Percentiles rank a stretch among this genome's conserved stretches.
phyloP scores from a whole-genome alignment of 148 eudicot species.

The Drosera capensis region DNA sequence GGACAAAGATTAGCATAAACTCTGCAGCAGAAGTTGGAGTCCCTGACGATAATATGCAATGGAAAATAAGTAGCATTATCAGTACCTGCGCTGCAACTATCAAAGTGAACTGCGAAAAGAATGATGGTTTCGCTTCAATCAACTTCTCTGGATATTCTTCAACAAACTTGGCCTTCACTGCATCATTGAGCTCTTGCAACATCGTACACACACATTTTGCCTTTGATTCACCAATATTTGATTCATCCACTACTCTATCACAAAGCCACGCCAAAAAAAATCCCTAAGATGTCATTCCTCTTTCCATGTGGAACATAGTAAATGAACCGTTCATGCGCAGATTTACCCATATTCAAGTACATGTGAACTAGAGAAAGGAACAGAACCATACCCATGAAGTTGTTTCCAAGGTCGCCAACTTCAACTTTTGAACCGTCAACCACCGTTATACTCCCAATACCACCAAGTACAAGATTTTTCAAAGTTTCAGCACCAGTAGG shows the following conservation, averaged over 20 bases:
- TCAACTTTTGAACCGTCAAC: conserved; percentile 87
- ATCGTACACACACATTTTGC: conserved; percentile 83
- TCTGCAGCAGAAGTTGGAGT: no score
- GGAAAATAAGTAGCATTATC: conserved; percentile 7
- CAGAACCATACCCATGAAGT: conserved; percentile 58
- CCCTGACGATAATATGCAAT: background rate
- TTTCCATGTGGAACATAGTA: background rate
- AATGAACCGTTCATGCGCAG: background rate
- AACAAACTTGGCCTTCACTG: conserved; percentile 81
- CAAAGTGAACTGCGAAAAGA: conserved; percentile 86
- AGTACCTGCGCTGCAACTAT: conserved; percentile 89
- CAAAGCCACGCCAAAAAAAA: background rate
- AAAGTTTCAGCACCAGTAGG: conserved; percentile 92
- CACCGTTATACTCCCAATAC: conserved; percentile 77
- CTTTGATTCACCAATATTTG: conserved; percentile 79
- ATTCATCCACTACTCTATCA: conserved; percentile 51
- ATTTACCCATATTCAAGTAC: background rate
- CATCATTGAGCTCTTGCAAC: conserved; percentile 95
- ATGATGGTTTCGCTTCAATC: conserved; percentile 70
- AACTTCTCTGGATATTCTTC: conserved; percentile 69
- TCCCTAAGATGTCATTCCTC: no score
- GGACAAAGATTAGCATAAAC: no score
- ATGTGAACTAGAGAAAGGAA: conserved; percentile 5
- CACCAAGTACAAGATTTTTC: conserved; percentile 91
- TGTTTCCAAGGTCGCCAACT: conserved; percentile 86